phyloP scores from a whole-genome alignment of 768 basidiomycete species.

The Tricholoma hemisulphureum region DNA sequence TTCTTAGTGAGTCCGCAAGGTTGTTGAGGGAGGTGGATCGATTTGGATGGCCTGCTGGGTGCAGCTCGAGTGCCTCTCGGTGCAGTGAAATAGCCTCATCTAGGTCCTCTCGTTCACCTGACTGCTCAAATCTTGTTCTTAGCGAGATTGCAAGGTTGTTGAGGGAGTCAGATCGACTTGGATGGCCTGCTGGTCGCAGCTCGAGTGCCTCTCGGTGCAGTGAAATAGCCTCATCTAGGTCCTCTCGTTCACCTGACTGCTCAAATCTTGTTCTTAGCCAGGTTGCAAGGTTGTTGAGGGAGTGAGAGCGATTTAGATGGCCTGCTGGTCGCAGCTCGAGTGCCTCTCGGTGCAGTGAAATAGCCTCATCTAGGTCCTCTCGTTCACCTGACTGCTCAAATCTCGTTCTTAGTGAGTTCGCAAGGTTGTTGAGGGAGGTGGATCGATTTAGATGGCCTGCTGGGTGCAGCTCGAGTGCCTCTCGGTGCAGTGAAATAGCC shows the following conservation, averaged over 20 bases:
- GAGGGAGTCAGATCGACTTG: slow-evolving; percentile 8
- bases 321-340: neutral
- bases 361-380: slow-evolving; percentile 1
- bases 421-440: too few species aligned
- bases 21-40: slow-evolving; percentile 8
- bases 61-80: slow-evolving; percentile 7
- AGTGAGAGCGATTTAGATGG: neutral
- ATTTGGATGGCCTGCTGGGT: slow-evolving; percentile 7
- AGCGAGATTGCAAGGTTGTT: slow-evolving; percentile 2
- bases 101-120: slow-evolving; percentile 2
- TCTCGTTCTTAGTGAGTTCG: too few species aligned
- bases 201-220: slow-evolving; percentile 7
- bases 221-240: slow-evolving; percentile 14
- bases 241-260: slow-evolving; percentile 13
- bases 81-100: slow-evolving; percentile 16
- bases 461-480: too few species aligned
- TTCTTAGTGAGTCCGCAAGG: slow-evolving; percentile 11
- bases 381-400: neutral
- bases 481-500: neutral
- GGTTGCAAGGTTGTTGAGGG: neutral
- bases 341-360: neutral
- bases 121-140: slow-evolving; percentile 1
- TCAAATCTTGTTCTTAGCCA: neutral
- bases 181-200: slow-evolving; percentile 11
- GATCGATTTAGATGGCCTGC: too few species aligned